Base-by-base conservation (phyloP, 1,284 basidiomycete genomes). In the Cryptococcus sp. region DNA sequence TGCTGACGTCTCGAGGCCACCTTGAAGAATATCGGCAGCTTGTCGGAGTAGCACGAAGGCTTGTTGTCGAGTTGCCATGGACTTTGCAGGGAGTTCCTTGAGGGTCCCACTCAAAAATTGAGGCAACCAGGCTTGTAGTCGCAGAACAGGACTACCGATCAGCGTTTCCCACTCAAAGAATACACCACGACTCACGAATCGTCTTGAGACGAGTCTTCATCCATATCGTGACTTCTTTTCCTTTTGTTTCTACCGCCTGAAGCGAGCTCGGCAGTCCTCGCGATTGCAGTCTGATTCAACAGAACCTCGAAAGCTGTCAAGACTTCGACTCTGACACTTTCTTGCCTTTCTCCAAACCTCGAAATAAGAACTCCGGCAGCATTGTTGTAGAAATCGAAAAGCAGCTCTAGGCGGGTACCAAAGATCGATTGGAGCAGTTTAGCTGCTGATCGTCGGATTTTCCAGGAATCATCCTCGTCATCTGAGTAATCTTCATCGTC, bases 391-490 rank as follows among this genome's bases (percentile, higher is more conserved):
- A 96, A 81, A 1, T 85, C 79, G 4, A 79, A 75, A 3, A 97
- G 80, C 2, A 93, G 78, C 67, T 96, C 94, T 1, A 91, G 86
- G 11, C 91, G 86, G 4, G 93, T 94, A 14, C 82, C 83, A 58
- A 98, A 86, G 45, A 96, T 80, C 1, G 88, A 87, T 13, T 85
- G 79, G 13, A 98, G 80, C 1, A 98, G 79, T 70, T 97, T 97
- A 22, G 91, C 91, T 4, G 96, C 86, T 3, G 90, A 87, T 48
- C 94, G 83, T 55, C 96, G 85, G 55, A 97, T 91, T 76, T 97
- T 98, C 83, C 97, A 98, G 0, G 93, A 97, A n/a, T 90, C 87
- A 69, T 98, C 96, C 69, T 98, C 96, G 60, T 98, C 94, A 64
- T 99, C 94, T 7, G 91, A 91, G 71, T 97, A 97, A 25, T 81